Conservation (phyloP, 2,329 filamentous ascomycete species). For the Diaporthe citrichinensis region DNA sequence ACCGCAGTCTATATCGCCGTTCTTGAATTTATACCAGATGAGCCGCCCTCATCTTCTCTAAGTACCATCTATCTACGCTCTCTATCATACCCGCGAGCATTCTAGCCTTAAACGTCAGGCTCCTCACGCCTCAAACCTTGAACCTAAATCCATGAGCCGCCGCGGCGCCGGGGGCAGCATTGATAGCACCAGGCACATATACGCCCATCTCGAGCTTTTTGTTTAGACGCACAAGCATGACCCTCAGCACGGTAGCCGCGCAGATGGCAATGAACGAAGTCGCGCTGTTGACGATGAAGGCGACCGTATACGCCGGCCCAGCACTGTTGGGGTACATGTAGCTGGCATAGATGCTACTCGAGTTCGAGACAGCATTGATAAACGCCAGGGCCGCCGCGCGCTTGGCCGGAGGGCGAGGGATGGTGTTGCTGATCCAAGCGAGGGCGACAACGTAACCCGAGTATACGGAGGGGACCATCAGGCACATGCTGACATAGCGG, state of each 20-base stretch:
- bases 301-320: conserved; percentile 62
- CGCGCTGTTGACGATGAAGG: conserved; percentile 78
- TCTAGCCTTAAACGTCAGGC: background rate
- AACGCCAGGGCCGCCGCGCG: conserved; percentile 78
- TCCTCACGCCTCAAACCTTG: conserved; percentile 59
- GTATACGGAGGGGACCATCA: conserved; percentile 77
- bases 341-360: conserved; percentile 77
- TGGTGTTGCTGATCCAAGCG: conserved; percentile 82
- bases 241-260: conserved; percentile 72
- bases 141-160: conserved; percentile 76
- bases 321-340: conserved; percentile 74
- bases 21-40: background rate
- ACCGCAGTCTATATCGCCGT: background rate
- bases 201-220: conserved; percentile 78
- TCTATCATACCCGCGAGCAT: background rate
- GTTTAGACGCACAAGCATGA: conserved; percentile 76
- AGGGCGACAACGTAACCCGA: conserved; percentile 77
- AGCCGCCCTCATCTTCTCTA: background rate
- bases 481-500: conserved; percentile 79
- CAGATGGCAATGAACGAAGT: conserved; percentile 75
- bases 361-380: conserved; percentile 82
- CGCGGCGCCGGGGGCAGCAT: conserved; percentile 68
- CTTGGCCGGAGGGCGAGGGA: conserved; percentile 83
- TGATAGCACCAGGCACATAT: conserved; percentile 68
- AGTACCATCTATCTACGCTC: background rate